Percentiles rank a stretch among this genome's conserved stretches.
These are phyloP conservation scores for Hypoxylon sp. DNA, from an alignment of 2,329 filamentous ascomycete species.

Conservation along the genomic window DNA sequence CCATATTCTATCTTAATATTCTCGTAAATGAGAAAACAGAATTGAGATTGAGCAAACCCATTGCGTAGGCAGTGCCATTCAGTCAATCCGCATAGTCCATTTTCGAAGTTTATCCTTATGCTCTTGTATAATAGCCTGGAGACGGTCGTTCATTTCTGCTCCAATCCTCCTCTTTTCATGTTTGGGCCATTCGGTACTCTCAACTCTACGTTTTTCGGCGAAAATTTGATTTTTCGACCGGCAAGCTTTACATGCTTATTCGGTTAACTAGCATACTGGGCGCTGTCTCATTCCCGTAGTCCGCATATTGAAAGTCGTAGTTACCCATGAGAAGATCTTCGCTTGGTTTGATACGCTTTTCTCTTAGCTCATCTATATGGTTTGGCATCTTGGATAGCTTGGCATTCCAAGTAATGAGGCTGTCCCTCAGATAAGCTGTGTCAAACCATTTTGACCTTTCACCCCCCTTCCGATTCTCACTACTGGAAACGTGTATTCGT, in stretches of 20 bases:
- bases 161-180: constrained; percentile 20
- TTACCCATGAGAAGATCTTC: neutral
- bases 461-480: constrained; percentile 21
- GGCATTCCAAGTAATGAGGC: constrained; percentile 44
- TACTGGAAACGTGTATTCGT: constrained; percentile 8
- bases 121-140: constrained; percentile 46
- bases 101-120: constrained; percentile 51
- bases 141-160: constrained; percentile 36
- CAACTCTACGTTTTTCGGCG: neutral
- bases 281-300: neutral
- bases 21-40: neutral
- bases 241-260: too few relatives aligned
- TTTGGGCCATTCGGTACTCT: neutral
- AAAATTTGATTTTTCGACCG: neutral
- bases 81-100: constrained; percentile 52
- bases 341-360: neutral
- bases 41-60: constrained; percentile 44
- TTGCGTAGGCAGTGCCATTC: constrained; percentile 53
- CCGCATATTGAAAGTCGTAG: neutral
- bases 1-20: constrained; percentile 30
- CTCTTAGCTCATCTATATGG: constrained; percentile 31
- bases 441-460: constrained; percentile 45
- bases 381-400: constrained; percentile 43
- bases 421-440: constrained; percentile 44
- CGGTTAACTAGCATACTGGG: neutral